Percentiles rank a stretch among this genome's conserved stretches.
These are phyloP conservation scores for Microbotryomycetes sp. DNA, from an alignment of 1,284 basidiomycete species.

Conservation along the genomic window DNA sequence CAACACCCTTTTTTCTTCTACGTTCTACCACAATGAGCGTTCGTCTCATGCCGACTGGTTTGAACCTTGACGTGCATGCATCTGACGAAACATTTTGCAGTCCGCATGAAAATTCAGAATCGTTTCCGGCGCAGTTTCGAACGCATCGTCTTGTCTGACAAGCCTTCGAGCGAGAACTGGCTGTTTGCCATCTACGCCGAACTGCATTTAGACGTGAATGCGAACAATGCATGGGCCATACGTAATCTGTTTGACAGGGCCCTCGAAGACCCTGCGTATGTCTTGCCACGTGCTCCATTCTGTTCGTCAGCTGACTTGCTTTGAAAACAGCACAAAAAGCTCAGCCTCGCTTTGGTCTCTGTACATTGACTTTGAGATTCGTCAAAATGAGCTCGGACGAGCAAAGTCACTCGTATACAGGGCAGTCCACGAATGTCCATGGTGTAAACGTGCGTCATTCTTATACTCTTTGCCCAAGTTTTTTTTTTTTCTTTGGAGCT, in stretches of 20 bases:
- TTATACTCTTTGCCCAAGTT: not conserved
- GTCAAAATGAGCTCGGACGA: constrained; percentile 51
- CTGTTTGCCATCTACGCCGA: constrained; percentile 38
- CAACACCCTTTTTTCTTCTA: constrained; percentile 64
- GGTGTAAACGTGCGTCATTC: constrained; percentile 58
- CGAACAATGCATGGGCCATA: constrained; percentile 29
- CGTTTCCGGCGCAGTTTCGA: constrained; percentile 58
- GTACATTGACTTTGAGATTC: constrained; percentile 74
- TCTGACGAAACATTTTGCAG: constrained; percentile 56
- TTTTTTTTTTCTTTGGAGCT: not conserved
- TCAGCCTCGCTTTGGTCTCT: constrained; percentile 69
- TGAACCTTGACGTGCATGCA: too few relatives aligned
- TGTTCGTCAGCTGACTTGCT: not conserved
- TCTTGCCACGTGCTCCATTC: not conserved
- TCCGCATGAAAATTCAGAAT: constrained; percentile 47
- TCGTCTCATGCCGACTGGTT: constrained; percentile 48
- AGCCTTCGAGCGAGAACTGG: constrained; percentile 45
- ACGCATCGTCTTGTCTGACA: constrained; percentile 55
- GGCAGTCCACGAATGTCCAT: constrained; percentile 71
- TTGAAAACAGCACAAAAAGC: constrained; percentile 52
- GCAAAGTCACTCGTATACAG: constrained; percentile 74
- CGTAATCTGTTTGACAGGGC: constrained; percentile 36
- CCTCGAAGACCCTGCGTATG: constrained; percentile 28
- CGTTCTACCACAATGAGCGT: constrained; percentile 70
- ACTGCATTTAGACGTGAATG: constrained; percentile 31